These are phyloP conservation scores for Spiraea crenata DNA, from an alignment of 331 rosid species.

Conservation along the genomic window DNA sequence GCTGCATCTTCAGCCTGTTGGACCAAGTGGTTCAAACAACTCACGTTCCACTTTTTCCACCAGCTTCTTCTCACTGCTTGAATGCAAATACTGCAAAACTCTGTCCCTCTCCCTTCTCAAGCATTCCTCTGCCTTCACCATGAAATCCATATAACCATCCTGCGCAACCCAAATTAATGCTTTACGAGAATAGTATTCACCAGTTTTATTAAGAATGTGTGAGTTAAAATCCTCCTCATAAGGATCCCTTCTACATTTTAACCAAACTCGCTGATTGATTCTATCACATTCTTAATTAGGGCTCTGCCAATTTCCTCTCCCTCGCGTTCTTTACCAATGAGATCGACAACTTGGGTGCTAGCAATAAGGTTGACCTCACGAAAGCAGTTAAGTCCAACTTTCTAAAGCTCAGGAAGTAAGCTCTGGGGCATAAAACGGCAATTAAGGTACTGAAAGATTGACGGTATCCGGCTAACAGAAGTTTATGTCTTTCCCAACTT, in stretches of 20 bases:
- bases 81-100: conserved; percentile 59
- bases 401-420: conserved; percentile 40
- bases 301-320: conserved; percentile 68
- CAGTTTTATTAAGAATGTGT: conserved; percentile 13
- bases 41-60: conserved; percentile 71
- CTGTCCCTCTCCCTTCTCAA: conserved; percentile 64
- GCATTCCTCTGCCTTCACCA: conserved; percentile 75
- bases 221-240: too few relatives aligned
- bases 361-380: conserved; percentile 41
- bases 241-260: too few relatives aligned
- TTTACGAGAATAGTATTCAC: conserved; percentile 52
- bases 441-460: conserved; percentile 61
- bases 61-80: conserved; percentile 64
- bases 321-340: conserved; percentile 64
- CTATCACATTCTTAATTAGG: conserved; percentile 49
- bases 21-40: conserved; percentile 42
- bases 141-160: conserved; percentile 67
- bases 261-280: not conserved
- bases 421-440: conserved; percentile 48
- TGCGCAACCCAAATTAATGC: conserved; percentile 55
- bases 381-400: conserved; percentile 58
- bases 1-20: conserved; percentile 69
- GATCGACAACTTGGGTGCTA: conserved; percentile 45
- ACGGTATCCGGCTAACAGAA: conserved; percentile 62
- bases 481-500: conserved; percentile 61